Evolutionary conservation across 768 basidiomycete genomes (phyloP).

Genomic region (Boletellus ananiceps): DNA sequence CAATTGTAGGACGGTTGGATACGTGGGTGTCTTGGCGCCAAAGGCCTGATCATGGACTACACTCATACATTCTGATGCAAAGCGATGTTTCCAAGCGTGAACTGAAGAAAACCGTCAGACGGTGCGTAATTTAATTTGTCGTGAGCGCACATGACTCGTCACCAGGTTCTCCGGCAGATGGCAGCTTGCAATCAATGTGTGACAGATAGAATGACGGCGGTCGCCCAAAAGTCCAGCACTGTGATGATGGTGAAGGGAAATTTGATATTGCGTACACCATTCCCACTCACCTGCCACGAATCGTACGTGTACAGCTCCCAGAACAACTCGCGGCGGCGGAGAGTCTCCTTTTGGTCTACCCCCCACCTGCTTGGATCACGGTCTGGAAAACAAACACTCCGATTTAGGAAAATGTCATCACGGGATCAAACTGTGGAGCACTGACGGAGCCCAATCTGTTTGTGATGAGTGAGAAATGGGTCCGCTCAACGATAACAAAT

Average conservation of each 20-base stretch:
- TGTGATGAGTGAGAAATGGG: slow-evolving; percentile 4
- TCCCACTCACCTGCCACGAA: slow-evolving; percentile 29
- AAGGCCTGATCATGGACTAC: slow-evolving; percentile 68
- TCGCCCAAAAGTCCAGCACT: slow-evolving; percentile 66
- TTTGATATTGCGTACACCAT: neutral
- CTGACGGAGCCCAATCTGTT: slow-evolving; percentile 68
- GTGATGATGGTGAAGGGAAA: slow-evolving; percentile 35
- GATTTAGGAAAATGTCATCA: slow-evolving; percentile 3
- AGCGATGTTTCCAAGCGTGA: slow-evolving; percentile 68
- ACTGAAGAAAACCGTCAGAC: slow-evolving; percentile 33
- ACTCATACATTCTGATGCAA: slow-evolving; percentile 64
- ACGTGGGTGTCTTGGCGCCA: slow-evolving; percentile 64
- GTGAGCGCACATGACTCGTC: slow-evolving; percentile 53
- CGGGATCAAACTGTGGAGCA: slow-evolving; percentile 6
- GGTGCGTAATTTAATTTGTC: neutral
- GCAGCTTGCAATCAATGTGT: slow-evolving; percentile 65
- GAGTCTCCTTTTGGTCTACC: slow-evolving; percentile 50
- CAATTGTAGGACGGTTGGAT: slow-evolving; percentile 61
- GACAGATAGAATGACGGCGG: slow-evolving; percentile 65
- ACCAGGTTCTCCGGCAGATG: slow-evolving; percentile 42
- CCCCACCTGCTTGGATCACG: slow-evolving; percentile 69
- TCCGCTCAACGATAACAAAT: neutral
- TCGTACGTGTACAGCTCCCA: slow-evolving; percentile 52
- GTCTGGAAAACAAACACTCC: slow-evolving; percentile 36
- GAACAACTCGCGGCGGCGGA: slow-evolving; percentile 60